Evolutionary conservation across 2,329 filamentous ascomycete species (phyloP).

Genomic region (Colletotrichum liriopes): DNA sequence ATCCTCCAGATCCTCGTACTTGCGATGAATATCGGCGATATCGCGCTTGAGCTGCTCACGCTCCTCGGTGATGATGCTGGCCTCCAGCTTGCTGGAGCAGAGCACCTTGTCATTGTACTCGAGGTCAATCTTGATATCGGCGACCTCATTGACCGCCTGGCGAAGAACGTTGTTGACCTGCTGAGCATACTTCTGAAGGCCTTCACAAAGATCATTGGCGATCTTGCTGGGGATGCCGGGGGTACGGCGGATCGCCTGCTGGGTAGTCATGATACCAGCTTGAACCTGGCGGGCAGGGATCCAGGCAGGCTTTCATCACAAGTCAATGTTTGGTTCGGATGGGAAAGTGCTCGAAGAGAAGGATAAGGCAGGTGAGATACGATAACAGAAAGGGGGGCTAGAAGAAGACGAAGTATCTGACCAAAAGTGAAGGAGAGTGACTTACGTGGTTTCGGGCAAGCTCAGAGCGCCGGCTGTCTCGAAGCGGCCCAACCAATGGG

Average conservation of each 20-base stretch:
- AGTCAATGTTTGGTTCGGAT: constrained; percentile 1
- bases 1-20: constrained; percentile 44
- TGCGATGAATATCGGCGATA: constrained; percentile 47
- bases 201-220: constrained; percentile 40
- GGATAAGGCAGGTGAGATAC: not conserved
- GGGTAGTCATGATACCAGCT: constrained; percentile 42
- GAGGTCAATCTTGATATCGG: constrained; percentile 51
- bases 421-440: not conserved
- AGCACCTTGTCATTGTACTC: constrained; percentile 51
- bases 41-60: constrained; percentile 40
- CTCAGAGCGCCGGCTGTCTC: constrained; percentile 42
- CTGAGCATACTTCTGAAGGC: constrained; percentile 48
- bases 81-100: constrained; percentile 42
- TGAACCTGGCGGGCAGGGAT: constrained; percentile 40
- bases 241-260: constrained; percentile 43
- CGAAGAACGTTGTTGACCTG: constrained; percentile 48
- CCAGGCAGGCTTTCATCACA: constrained; percentile 40
- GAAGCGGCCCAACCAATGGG: constrained; percentile 41
- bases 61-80: constrained; percentile 37
- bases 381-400: not conserved
- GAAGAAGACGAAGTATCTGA: not conserved
- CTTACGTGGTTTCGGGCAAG: constrained; percentile 42
- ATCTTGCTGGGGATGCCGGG: constrained; percentile 43
- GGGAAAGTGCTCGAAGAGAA: not conserved
- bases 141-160: constrained; percentile 42